A percentile compares a stretch with the other conserved stretches of the same genome.
These are phyloP conservation scores for cucumber (Cucumis sativus) DNA, from an alignment of 306 rosid species.

Conservation along the genomic window Cucumber_9930_V3 NC_026657.2:32715501-32716000, in stretches of 20 bases:
- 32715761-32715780: conserved; percentile 87
- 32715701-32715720: conserved; percentile 61
- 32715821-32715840: conserved; percentile 8
- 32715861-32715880: conserved; percentile 42
- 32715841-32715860: background rate
- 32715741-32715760: conserved; percentile 94
- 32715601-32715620: background rate
- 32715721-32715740: conserved; percentile 73
- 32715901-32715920: conserved; percentile 74
- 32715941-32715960: background rate
- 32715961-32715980: background rate
- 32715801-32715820: background rate
- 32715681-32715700: conserved; percentile 81
- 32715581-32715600: background rate
- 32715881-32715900: conserved; percentile 55
- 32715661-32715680: conserved; percentile 59
- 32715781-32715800: conserved; percentile 47
- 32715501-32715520: conserved; percentile 67
- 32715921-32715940: conserved; percentile 59
- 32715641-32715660: conserved; percentile 81
- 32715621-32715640: background rate
- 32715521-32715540: conserved; percentile 74
- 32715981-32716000: background rate
- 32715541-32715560: conserved; percentile 96
- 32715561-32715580: conserved; percentile 17